Conservation (phyloP, 495 filamentous ascomycete genomes). For the Penicillium simplicissimum region DNA sequence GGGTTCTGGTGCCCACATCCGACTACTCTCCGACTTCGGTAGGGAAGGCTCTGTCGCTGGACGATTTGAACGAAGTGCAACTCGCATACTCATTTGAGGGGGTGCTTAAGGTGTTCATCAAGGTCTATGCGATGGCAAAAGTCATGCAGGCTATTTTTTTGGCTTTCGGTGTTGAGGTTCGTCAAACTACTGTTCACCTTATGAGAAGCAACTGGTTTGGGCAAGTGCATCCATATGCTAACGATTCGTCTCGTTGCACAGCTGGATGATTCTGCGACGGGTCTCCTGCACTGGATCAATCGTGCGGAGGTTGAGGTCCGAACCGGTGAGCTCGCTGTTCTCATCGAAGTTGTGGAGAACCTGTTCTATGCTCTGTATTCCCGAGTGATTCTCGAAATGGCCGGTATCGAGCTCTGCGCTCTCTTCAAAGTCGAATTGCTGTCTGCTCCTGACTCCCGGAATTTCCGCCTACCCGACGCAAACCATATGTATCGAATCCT, state of each 20-base stretch:
- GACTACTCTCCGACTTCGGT: conserved; percentile 11
- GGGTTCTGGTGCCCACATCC: conserved; percentile 22
- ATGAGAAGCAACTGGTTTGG: background rate
- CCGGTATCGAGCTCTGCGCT: conserved; percentile 38
- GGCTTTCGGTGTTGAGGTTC: conserved; percentile 39
- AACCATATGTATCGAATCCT: conserved; percentile 36
- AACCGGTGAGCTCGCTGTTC: conserved; percentile 23
- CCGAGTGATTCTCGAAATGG: conserved; percentile 39
- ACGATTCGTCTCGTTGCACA: conserved; percentile 5
- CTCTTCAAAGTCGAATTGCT: conserved; percentile 25
- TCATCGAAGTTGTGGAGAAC: conserved; percentile 37
- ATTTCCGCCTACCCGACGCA: conserved; percentile 33
- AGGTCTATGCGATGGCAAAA: conserved; percentile 42
- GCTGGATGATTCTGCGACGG: conserved; percentile 30
- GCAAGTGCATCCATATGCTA: background rate
- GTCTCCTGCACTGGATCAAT: conserved; percentile 32
- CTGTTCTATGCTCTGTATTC: conserved; percentile 42
- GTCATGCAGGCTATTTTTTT: conserved; percentile 35
- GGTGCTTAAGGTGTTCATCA: conserved; percentile 31
- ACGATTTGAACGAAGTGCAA: conserved; percentile 21
- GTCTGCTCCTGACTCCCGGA: conserved; percentile 9
- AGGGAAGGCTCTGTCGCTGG: conserved; percentile 19
- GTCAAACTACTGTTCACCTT: background rate
- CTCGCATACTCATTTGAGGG: conserved; percentile 19
- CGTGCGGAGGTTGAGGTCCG: conserved; percentile 30